Conservation (phyloP, 1,139 yeast genomes). For the Tardiomyces depauwii region DNA sequence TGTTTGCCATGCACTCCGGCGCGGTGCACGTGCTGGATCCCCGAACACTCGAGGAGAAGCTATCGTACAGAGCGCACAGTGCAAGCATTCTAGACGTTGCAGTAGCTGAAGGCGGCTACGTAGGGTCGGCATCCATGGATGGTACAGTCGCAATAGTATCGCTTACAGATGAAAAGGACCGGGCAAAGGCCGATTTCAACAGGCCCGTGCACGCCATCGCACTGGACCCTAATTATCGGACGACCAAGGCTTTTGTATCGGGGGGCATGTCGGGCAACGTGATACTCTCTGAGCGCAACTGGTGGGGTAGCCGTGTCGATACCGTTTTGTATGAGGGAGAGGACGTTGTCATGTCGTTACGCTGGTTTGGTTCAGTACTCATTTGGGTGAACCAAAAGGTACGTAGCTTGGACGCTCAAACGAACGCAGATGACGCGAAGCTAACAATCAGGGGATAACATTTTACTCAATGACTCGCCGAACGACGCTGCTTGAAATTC, state of each 20-base stretch:
- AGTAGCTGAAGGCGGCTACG: slow-evolving; percentile 52
- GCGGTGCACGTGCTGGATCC: slow-evolving; percentile 55
- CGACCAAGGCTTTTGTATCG: slow-evolving; percentile 55
- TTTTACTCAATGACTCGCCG: slow-evolving; percentile 8
- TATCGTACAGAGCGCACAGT: slow-evolving; percentile 57
- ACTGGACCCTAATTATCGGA: slow-evolving; percentile 55
- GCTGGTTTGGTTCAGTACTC: slow-evolving; percentile 49
- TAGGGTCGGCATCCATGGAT: slow-evolving; percentile 87
- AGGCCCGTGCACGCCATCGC: slow-evolving; percentile 86
- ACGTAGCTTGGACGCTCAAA: slow-evolving; percentile 13
- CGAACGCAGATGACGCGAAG: no score
- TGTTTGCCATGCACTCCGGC: slow-evolving; percentile 89
- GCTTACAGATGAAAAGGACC: slow-evolving; percentile 47
- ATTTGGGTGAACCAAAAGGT: slow-evolving; percentile 68
- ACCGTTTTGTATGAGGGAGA: slow-evolving; percentile 45
- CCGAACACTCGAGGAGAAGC: slow-evolving; percentile 17
- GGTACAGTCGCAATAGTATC: slow-evolving; percentile 85
- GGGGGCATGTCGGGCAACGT: slow-evolving; percentile 92
- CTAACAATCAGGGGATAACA: slow-evolving; percentile 3
- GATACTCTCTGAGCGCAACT: slow-evolving; percentile 59
- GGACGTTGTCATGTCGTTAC: slow-evolving; percentile 66
- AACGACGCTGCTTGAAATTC: slow-evolving; percentile 34
- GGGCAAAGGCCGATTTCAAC: slow-evolving; percentile 69
- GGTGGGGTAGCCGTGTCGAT: slow-evolving; percentile 80
- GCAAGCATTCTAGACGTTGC: slow-evolving; percentile 59